A percentile compares a stretch with the other conserved stretches of the same genome.
Conservation (phyloP, 225 moss, liverwort and hornwort species). For the Physcomitrellopsis africana region DNA sequence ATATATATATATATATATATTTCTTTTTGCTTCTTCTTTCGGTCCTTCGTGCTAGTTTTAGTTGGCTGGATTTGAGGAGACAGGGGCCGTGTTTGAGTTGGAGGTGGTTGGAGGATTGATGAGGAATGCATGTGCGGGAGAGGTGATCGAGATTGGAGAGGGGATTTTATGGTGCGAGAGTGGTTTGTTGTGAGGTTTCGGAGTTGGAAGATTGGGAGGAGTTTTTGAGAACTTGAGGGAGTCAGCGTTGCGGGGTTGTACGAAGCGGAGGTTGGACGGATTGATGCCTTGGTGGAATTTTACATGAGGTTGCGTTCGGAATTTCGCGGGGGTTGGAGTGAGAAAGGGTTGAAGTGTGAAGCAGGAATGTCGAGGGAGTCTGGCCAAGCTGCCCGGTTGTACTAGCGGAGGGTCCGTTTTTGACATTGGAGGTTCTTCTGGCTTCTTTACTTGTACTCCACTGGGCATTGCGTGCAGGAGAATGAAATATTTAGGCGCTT, state of each 20-base stretch:
- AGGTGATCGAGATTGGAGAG: too few species aligned
- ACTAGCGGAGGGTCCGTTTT: conserved; percentile 19
- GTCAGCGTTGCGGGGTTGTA: conserved; percentile 17
- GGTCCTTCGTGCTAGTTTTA: too few species aligned
- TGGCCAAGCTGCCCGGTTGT: conserved; percentile 16
- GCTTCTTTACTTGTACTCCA: not conserved
- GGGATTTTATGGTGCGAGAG: not conserved
- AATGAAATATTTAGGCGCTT: not conserved
- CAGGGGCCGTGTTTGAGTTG: not conserved
- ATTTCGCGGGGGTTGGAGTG: conserved; percentile 19
- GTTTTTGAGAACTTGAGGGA: conserved; percentile 16
- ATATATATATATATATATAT: not conserved
- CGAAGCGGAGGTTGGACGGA: conserved; percentile 25
- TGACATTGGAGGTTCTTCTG: conserved; percentile 11
- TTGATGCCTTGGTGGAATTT: conserved; percentile 11
- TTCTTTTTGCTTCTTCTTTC: not conserved
- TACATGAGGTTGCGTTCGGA: conserved; percentile 29
- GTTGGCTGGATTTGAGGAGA: conserved; percentile 23
- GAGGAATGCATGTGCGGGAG: conserved; percentile 3
- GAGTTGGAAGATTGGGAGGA: conserved; percentile 1
- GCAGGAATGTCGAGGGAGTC: conserved; percentile 20
- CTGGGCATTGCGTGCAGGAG: conserved; percentile 17
- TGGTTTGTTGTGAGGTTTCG: not conserved
- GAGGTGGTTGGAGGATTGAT: conserved; percentile 8
- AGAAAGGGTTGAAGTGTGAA: conserved; percentile 2